These are phyloP conservation scores for Microdochium nivale DNA, from an alignment of 2,329 filamentous ascomycete genomes.

Conservation along the genomic window DNA sequence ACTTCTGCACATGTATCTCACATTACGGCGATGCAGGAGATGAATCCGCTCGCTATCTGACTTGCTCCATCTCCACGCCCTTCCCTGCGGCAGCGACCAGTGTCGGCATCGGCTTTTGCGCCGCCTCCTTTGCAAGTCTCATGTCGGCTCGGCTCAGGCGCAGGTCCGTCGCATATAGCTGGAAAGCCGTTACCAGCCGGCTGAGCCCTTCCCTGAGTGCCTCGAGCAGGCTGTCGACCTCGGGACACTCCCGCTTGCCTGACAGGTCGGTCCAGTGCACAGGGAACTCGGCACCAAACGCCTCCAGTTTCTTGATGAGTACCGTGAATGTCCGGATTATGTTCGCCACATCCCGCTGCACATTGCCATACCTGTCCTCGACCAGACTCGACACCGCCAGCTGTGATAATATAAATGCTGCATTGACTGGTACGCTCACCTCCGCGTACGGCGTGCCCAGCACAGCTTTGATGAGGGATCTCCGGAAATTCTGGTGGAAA, in stretches of 20 bases:
- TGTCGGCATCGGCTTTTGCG: slow-evolving; percentile 10
- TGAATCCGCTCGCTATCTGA: slow-evolving; percentile 17
- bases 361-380: slow-evolving; percentile 79
- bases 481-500: slow-evolving; percentile 62
- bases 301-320: slow-evolving; percentile 61
- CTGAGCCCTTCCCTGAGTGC: slow-evolving; percentile 57
- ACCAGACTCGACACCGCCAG: slow-evolving; percentile 65
- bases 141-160: slow-evolving; percentile 64
- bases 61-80: slow-evolving; percentile 21
- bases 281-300: slow-evolving; percentile 49
- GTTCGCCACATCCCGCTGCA: slow-evolving; percentile 69
- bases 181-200: slow-evolving; percentile 63
- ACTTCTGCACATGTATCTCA: no score
- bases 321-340: slow-evolving; percentile 66
- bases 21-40: background rate
- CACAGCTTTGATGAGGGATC: slow-evolving; percentile 57
- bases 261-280: slow-evolving; percentile 74
- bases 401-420: slow-evolving; percentile 58
- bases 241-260: slow-evolving; percentile 43
- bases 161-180: slow-evolving; percentile 63
- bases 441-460: slow-evolving; percentile 68
- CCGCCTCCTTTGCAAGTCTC: slow-evolving; percentile 61
- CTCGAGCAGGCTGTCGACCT: slow-evolving; percentile 63
- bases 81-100: background rate
- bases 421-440: slow-evolving; percentile 59